A percentile compares a stretch with the other conserved stretches of the same genome.
Evolutionary conservation across 73 alveolate genomes (phyloP).

Genomic region (Paraurostyla sp.): DNA sequence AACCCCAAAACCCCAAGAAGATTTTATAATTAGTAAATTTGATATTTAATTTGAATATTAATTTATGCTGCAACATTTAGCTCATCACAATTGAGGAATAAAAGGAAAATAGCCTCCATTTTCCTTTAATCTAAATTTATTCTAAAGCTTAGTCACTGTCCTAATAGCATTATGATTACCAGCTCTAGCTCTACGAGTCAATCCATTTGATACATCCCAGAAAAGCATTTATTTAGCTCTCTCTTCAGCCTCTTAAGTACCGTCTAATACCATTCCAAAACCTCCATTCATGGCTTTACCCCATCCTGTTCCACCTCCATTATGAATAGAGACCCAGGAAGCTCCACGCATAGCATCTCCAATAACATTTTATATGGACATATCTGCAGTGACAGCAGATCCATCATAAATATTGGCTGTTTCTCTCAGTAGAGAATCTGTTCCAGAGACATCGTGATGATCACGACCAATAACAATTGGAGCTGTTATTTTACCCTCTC

Average conservation of each 20-base stretch:
- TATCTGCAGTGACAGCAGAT: conserved; percentile 80
- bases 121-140: conserved; percentile 38
- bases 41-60: too few relatives aligned
- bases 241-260: conserved; percentile 71
- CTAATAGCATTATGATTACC: conserved; percentile 70
- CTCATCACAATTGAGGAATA: conserved; percentile 19
- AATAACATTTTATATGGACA: conserved; percentile 75
- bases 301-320: conserved; percentile 88
- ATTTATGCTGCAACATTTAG: too few relatives aligned
- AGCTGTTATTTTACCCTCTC: conserved; percentile 64
- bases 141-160: conserved; percentile 61
- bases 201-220: conserved; percentile 82
- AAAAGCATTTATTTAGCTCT: conserved; percentile 77
- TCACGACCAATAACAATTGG: conserved; percentile 80
- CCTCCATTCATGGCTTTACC: conserved; percentile 84
- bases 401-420: conserved; percentile 82
- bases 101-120: conserved; percentile 53
- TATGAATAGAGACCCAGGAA: conserved; percentile 83
- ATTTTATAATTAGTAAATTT: too few relatives aligned
- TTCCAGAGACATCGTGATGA: conserved; percentile 84
- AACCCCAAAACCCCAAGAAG: too few relatives aligned
- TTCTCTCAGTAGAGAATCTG: conserved; percentile 80
- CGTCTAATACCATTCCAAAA: conserved; percentile 82
- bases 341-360: conserved; percentile 85
- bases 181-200: conserved; percentile 79